Percentiles rank a stretch among this genome's conserved stretches.
Evolutionary conservation across 2,329 filamentous ascomycete species (phyloP).

Genomic region (Penicillium decumbens): DNA sequence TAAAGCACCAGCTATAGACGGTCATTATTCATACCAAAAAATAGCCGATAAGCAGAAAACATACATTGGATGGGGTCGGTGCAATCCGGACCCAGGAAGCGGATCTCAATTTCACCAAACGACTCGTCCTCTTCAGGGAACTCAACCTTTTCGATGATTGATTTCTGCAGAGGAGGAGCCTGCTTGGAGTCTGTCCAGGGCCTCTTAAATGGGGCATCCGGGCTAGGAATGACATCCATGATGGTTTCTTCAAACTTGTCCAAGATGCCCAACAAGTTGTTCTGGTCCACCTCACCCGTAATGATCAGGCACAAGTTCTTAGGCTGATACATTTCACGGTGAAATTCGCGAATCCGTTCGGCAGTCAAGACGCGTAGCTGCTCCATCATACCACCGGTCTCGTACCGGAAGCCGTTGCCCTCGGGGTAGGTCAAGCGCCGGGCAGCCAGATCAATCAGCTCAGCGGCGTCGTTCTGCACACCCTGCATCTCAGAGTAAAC

Average conservation of each 20-base stretch:
- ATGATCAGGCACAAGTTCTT: conserved; percentile 89
- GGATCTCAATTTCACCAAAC: conserved; percentile 78
- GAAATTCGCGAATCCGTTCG: conserved; percentile 88
- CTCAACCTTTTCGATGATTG: conserved; percentile 70
- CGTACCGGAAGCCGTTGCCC: conserved; percentile 87
- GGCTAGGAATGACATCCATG: conserved; percentile 70
- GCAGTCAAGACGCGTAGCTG: conserved; percentile 79
- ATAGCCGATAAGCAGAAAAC: conserved; percentile 13
- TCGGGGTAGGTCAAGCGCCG: conserved; percentile 80
- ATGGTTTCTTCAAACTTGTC: conserved; percentile 87
- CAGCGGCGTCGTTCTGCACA: conserved; percentile 74
- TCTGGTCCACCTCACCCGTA: conserved; percentile 84
- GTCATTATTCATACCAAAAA: conserved; percentile 15
- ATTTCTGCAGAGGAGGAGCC: conserved; percentile 66
- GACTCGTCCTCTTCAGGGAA: conserved; percentile 98
- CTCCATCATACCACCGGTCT: conserved; percentile 97
- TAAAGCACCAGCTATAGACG: conserved; percentile 59
- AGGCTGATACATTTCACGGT: conserved; percentile 95
- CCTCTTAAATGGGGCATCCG: conserved; percentile 70
- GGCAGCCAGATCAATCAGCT: conserved; percentile 82
- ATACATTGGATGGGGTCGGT: conserved; percentile 60
- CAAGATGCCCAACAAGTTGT: conserved; percentile 71
- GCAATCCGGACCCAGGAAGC: conserved; percentile 80
- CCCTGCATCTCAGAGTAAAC: conserved; percentile 99
- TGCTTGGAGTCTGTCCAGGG: conserved; percentile 89